Conservation (phyloP, 495 filamentous ascomycete species). For the Saxophila tyrrhenica region DNA sequence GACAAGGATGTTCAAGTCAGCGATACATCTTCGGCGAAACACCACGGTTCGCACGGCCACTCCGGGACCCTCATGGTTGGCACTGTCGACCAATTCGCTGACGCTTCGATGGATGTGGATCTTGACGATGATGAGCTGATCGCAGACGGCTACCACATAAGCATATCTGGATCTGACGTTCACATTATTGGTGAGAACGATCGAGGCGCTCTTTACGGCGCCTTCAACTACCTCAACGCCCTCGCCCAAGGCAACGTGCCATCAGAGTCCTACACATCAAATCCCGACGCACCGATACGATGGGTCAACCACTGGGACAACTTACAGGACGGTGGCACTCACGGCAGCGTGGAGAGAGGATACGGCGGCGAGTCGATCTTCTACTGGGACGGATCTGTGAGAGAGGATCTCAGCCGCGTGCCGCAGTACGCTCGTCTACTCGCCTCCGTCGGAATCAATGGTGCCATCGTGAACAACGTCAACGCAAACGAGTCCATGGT, state of each 20-base stretch:
- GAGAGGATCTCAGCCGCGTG: constrained; percentile 46
- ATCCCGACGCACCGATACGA: constrained; percentile 50
- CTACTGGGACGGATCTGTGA: constrained; percentile 45
- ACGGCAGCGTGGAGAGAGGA: constrained; percentile 58
- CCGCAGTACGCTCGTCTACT: constrained; percentile 55
- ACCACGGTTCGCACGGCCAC: too few relatives aligned
- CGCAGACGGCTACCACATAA: constrained; percentile 56
- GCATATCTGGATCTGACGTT: constrained; percentile 33
- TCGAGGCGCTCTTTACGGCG: constrained; percentile 56
- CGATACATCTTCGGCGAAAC: too few relatives aligned
- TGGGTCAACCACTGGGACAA: constrained; percentile 72
- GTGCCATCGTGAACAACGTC: constrained; percentile 59
- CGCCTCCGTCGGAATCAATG: constrained; percentile 57
- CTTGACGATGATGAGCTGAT: constrained; percentile 31
- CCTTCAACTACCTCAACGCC: constrained; percentile 56
- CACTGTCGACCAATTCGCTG: not conserved
- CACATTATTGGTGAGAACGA: constrained; percentile 57
- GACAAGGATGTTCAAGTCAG: too few relatives aligned
- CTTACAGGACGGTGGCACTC: too few relatives aligned
- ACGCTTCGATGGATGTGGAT: not conserved
- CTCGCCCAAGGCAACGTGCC: constrained; percentile 52
- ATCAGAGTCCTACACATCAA: constrained; percentile 40
- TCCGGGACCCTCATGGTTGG: not conserved
- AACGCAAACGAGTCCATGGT: constrained; percentile 54
- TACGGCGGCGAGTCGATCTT: constrained; percentile 62